These are phyloP conservation scores for Sclerotinia nivalis DNA, from an alignment of 2,329 filamentous ascomycete species.

Conservation along the genomic window DNA sequence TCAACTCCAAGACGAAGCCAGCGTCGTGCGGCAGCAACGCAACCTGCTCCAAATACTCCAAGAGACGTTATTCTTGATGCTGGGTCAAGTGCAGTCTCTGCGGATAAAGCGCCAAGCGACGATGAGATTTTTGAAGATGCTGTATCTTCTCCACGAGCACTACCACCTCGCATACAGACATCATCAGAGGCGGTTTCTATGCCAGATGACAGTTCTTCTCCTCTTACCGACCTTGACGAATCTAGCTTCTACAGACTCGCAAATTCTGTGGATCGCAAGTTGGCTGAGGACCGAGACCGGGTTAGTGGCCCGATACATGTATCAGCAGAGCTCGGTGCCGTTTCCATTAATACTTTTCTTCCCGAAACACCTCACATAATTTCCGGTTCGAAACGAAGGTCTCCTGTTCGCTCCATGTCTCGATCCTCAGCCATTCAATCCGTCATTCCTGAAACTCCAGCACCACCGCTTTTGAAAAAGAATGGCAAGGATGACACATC, in stretches of 20 bases:
- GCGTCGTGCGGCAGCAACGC: neutral
- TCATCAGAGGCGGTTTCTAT: neutral
- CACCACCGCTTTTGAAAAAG: neutral
- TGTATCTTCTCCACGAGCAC: constrained; percentile 31
- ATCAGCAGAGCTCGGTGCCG: neutral
- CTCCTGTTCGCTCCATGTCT: neutral
- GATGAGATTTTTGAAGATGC: constrained; percentile 37
- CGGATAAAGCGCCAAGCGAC: constrained; percentile 30
- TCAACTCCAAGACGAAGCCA: constrained; percentile 24
- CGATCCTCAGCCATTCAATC: constrained; percentile 31
- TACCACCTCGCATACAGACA: neutral
- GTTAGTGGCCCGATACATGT: neutral
- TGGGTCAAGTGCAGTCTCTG: constrained; percentile 46
- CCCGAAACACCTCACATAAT: neutral
- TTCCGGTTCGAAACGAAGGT: neutral
- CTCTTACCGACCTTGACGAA: constrained; percentile 36
- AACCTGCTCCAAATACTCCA: constrained; percentile 24
- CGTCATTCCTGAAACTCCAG: constrained; percentile 38
- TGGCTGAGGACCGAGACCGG: neutral
- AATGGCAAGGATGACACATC: neutral
- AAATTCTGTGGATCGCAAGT: neutral
- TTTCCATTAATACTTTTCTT: neutral
- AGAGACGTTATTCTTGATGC: constrained; percentile 49
- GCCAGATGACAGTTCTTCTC: constrained; percentile 25
- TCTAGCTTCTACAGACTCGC: constrained; percentile 36